Base-by-base conservation (phyloP, 805 yeast species). In the Komagataella phaffii region DNA sequence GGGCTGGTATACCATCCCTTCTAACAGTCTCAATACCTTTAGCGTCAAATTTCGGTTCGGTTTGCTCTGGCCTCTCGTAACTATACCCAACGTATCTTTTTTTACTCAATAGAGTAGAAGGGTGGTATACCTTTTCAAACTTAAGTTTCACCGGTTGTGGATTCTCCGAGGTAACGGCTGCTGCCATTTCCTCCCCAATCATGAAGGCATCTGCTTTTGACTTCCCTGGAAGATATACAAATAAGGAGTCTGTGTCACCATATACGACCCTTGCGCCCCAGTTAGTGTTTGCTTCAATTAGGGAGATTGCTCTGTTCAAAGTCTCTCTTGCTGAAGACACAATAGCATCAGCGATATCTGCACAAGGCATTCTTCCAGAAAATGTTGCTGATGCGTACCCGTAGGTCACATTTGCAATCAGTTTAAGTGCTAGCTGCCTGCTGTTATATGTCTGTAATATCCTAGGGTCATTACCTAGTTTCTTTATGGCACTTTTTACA, bases 301-400 rank as follows among this genome's bases (percentile, higher is more conserved):
- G 60, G 1, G 75, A 74, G 24, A 88, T 81, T 0, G 96, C 84
- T 50, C 74, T 73, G 51, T 81, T 81, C 49, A 93, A 67, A 0
- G 88, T 84, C 64, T 91, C 97, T 51, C 98, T 71, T 0, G 93
- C 99, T 0, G 93, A 81, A 19, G 89, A 80, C 1, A 93, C 99
- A 62, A 93, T 88, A 10, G 95, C 85, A 67, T 93, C 99, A 0
- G 99, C 96, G 30, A 93, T 75, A 62, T 90, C 98, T 0, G 96
- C 81, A 59, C 93, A 87, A 0, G 99, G 98, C 99, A 93, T 93
- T 55, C 99, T 71, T 0, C 99, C 99, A 7, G 96, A 88, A 61
- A 85, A 93, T 0, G 96, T 80, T 0, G 99, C 99, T 0, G 96
- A 85, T 0, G 97, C 76, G 61, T 93, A 93, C 0, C 99, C 99